Percentiles rank a stretch among this genome's conserved stretches.
Evolutionary conservation across 495 filamentous ascomycete species (phyloP).

Genomic region (Cenococcum geophilum): DNA sequence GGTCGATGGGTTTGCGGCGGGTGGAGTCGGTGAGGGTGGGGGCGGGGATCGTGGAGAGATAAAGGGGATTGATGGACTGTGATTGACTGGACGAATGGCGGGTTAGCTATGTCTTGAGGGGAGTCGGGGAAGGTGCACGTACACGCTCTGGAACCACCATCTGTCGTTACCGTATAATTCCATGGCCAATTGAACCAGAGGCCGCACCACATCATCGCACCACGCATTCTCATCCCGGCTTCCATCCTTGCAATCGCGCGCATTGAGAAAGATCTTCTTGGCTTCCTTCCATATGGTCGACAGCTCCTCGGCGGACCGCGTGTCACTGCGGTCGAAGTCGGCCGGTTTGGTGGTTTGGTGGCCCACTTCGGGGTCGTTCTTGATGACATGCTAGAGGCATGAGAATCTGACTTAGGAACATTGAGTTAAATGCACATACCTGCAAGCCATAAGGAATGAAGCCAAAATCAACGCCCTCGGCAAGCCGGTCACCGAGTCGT

Average conservation of each 20-base stretch:
- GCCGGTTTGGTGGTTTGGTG: conserved; percentile 18
- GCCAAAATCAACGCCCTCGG: conserved; percentile 17
- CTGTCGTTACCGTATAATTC: conserved; percentile 13
- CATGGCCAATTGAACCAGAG: conserved; percentile 19
- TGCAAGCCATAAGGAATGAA: conserved; percentile 19
- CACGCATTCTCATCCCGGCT: conserved; percentile 21
- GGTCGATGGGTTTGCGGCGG: conserved; percentile 10
- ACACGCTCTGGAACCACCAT: conserved; percentile 21
- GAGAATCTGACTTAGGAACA: conserved; percentile 10
- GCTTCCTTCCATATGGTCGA: conserved; percentile 9
- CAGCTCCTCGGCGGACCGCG: conserved; percentile 13
- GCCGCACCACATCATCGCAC: conserved; percentile 18
- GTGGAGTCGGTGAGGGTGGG: conserved; percentile 1
- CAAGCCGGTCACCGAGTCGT: conserved; percentile 17
- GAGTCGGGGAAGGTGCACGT: conserved; percentile 7
- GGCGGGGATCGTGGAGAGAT: neutral
- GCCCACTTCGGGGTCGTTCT: conserved; percentile 13
- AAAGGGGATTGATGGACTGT: conserved; percentile 2
- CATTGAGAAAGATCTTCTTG: conserved; percentile 21
- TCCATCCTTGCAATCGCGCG: conserved; percentile 16
- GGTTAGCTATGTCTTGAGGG: conserved; percentile 14
- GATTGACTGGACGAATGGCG: neutral
- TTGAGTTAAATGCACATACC: conserved; percentile 9
- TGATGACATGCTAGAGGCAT: conserved; percentile 15
- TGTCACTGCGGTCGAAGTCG: conserved; percentile 10